phyloP scores from a whole-genome alignment of 1,284 basidiomycete species.

The Xerocomus nothofagi region DNA sequence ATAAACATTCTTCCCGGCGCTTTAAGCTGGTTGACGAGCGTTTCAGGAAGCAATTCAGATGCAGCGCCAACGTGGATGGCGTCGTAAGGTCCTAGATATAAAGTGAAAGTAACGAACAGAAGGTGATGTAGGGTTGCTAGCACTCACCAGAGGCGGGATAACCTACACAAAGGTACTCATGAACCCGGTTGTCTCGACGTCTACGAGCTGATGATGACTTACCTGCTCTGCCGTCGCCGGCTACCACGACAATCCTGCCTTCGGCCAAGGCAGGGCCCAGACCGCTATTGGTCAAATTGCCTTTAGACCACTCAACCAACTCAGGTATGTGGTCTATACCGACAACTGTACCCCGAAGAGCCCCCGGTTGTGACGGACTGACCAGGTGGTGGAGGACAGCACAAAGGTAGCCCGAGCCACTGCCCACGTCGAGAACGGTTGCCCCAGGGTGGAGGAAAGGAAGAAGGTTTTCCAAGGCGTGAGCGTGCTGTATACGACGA shows the following conservation, averaged over 20 bases:
- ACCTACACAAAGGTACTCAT: constrained; percentile 19
- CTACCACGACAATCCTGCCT: constrained; percentile 61
- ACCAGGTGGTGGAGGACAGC: constrained; percentile 81
- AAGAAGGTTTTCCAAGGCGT: constrained; percentile 74
- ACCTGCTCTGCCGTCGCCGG: constrained; percentile 84
- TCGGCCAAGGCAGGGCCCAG: constrained; percentile 51
- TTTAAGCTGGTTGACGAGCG: constrained; percentile 81
- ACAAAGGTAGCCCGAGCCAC: constrained; percentile 75
- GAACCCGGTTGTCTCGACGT: not conserved
- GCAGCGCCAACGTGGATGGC: constrained; percentile 97
- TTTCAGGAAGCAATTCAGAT: constrained; percentile 71
- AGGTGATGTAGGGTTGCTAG: not conserved
- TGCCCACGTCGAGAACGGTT: constrained; percentile 79
- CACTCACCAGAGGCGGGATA: constrained; percentile 31
- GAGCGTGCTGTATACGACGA: constrained; percentile 64
- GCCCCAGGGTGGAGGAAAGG: constrained; percentile 69
- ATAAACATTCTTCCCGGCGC: constrained; percentile 91
- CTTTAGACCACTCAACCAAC: constrained; percentile 68
- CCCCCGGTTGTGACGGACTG: constrained; percentile 31
- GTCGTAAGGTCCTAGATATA: constrained; percentile 67
- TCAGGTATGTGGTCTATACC: constrained; percentile 92
- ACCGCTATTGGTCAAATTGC: constrained; percentile 74
- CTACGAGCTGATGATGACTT: not conserved
- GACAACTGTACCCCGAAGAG: constrained; percentile 63
- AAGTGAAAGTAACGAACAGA: not conserved